These are phyloP conservation scores for Triglochin maritima DNA, from an alignment of 106 monocot genomes.

Conservation along the genomic window DNA sequence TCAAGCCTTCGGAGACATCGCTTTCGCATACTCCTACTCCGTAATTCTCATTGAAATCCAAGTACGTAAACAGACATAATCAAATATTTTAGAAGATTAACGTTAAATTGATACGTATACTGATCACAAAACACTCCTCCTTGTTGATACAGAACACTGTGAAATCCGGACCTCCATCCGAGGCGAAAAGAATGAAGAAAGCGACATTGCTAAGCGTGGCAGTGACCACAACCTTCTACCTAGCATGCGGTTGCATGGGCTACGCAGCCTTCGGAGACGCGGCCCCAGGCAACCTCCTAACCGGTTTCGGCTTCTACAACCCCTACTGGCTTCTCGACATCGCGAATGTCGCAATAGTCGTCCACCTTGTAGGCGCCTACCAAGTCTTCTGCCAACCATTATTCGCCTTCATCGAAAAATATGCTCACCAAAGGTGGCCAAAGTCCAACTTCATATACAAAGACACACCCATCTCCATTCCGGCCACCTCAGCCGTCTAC, in stretches of 20 bases:
- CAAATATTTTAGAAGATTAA: not conserved
- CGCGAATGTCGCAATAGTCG: constrained; percentile 73
- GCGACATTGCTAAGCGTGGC: constrained; percentile 49
- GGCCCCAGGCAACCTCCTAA: constrained; percentile 77
- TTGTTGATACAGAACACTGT: not conserved
- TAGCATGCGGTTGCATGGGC: constrained; percentile 75
- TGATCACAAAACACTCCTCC: no score
- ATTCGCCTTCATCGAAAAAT: constrained; percentile 83
- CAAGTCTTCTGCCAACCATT: constrained; percentile 91
- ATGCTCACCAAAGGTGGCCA: constrained; percentile 35
- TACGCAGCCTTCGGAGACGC: constrained; percentile 84
- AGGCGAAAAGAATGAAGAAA: constrained; percentile 52
- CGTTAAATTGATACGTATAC: no score
- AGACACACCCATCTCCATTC: constrained; percentile 23
- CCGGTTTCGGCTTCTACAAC: constrained; percentile 95
- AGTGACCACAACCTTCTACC: constrained; percentile 66
- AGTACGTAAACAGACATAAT: constrained; percentile 14
- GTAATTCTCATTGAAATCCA: constrained; percentile 93
- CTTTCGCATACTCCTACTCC: constrained; percentile 94
- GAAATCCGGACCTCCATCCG: constrained; percentile 4
- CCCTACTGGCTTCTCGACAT: constrained; percentile 94
- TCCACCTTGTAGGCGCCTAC: constrained; percentile 93
- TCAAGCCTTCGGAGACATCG: constrained; percentile 85
- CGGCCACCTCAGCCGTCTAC: constrained; percentile 3
- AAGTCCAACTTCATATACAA: constrained; percentile 38